phyloP scores from a whole-genome alignment of 805 yeast genomes.

The Candida tibetensis region DNA sequence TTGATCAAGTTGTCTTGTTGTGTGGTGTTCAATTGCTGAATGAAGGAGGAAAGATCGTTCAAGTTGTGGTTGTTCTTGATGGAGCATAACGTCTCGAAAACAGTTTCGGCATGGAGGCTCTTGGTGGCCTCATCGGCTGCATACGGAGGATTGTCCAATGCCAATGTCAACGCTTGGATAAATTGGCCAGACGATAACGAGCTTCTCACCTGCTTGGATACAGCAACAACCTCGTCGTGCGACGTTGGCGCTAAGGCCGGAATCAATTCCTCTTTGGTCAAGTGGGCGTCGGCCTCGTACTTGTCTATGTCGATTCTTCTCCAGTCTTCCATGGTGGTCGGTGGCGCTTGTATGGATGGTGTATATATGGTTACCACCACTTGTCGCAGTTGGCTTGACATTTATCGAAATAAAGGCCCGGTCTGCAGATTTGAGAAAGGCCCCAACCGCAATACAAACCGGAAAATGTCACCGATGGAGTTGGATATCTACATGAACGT shows the following conservation, averaged over 20 bases:
- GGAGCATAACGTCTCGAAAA: conserved; percentile 63
- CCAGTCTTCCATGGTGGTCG: conserved; percentile 51
- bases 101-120: conserved; percentile 40
- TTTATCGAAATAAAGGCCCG: not conserved
- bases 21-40: conserved; percentile 55
- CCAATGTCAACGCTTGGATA: conserved; percentile 59
- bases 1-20: conserved; percentile 79
- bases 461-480: too few species aligned
- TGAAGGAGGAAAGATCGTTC: conserved; percentile 61
- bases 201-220: conserved; percentile 57
- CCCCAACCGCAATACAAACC: too few species aligned
- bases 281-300: conserved; percentile 75
- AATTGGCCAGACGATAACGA: conserved; percentile 71
- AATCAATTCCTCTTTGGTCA: conserved; percentile 61
- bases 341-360: not conserved
- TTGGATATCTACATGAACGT: too few species aligned
- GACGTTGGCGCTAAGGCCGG: conserved; percentile 49
- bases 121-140: conserved; percentile 64
- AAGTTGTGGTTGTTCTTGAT: conserved; percentile 55
- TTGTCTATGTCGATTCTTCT: conserved; percentile 94
- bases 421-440: too few species aligned
- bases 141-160: conserved; percentile 77
- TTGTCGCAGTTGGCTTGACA: not conserved
- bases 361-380: not conserved
- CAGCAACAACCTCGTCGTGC: conserved; percentile 50